Evolutionary conservation across 257 asterid species (phyloP).

Genomic region (Jaltomata sinuosa): DNA sequence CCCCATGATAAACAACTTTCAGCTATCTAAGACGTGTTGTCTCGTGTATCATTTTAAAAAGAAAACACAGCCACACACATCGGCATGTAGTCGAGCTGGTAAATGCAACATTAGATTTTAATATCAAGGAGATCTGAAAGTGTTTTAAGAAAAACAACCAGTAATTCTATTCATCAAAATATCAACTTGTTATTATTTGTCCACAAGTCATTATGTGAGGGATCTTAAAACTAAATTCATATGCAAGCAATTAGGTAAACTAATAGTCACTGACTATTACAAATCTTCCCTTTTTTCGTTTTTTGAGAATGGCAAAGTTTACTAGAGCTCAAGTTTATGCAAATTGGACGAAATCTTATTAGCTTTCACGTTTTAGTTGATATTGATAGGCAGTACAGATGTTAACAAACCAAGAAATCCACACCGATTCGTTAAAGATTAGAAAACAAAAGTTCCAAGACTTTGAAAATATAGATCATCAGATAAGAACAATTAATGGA

Average conservation of each 20-base stretch:
- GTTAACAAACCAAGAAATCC: background rate
- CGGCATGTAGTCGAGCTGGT: background rate
- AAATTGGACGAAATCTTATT: background rate
- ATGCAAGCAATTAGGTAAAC: background rate
- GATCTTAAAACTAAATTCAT: background rate
- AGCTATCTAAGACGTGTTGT: background rate
- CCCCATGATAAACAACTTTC: background rate
- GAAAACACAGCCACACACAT: background rate
- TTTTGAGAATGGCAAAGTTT: no score
- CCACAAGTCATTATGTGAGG: background rate
- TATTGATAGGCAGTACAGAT: background rate
- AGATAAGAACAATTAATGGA: background rate
- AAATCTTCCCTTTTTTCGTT: no score
- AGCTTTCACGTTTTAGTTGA: background rate
- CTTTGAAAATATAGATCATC: background rate
- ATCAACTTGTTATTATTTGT: background rate
- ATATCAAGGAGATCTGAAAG: background rate
- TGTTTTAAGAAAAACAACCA: no score
- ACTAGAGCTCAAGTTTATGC: background rate
- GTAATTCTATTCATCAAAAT: no score
- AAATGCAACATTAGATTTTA: background rate
- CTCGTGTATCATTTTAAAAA: background rate
- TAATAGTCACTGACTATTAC: background rate
- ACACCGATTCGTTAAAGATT: background rate
- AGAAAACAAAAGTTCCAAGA: background rate